Evolutionary conservation across 75 land plant species (phyloP), one percentile per base, ranked within the genome.

Genomic region (Adiantum capillusveneris): DNA sequence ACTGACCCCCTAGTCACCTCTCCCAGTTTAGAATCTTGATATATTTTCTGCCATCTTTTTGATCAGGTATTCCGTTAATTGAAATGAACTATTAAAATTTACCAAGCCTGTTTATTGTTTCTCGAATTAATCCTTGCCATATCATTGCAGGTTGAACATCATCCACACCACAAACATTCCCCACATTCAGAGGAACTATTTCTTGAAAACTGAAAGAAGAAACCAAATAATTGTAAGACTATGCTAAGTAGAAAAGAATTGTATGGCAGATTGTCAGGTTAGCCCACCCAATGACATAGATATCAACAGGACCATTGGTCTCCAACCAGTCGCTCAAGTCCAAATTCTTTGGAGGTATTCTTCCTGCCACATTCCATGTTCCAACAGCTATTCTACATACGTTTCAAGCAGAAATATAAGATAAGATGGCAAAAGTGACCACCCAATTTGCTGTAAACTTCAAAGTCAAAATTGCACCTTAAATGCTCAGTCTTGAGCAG

Each of bases 311-410:
- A 17, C 85, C 75, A 36, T 71, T 58, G 20, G 63, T 69, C 28
- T 78, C 79, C 49, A 92, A 54, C 98, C 86, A 88, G 16, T 77
- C 79, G 44, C 67, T 69, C 42, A 92, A 56, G 52, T 88, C 83
- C 65, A 88, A 56, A 63, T 83, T 73, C 18, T 75, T 76, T 24
- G 94, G 75, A 41, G 98, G 98, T 31, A 65, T 18, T 62, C 66
- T 78, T 29, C 98, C 98, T 30, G 81, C 98, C 57, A 83, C 94
- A 78, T 92, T 92, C 98, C 98, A 92, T 55, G 94, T 85, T 0
- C 81, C 78, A 27, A 83, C 87, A 65, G 79, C 75, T 44, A 91
- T 59, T 57, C 97, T 91, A 60, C 49, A 22, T 2, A 13, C 46
- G 17, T 3, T 31, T 9, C 37, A n/a, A n/a, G n/a, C n/a, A n/a